Percentiles rank a stretch among this genome's conserved stretches.
phyloP scores from a whole-genome alignment of 306 rosid species.

The Oemleria cerasiformis region DNA sequence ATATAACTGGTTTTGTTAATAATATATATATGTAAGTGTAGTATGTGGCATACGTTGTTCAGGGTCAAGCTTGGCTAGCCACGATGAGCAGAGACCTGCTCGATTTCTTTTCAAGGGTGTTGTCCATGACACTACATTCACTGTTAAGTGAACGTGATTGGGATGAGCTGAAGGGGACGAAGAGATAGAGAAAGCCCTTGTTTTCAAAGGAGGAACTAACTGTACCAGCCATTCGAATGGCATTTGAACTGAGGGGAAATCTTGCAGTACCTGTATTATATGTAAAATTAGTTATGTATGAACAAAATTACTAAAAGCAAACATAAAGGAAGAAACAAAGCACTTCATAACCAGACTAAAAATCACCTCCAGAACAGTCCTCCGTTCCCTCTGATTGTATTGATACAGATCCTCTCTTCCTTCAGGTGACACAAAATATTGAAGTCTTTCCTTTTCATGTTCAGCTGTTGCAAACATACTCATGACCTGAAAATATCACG shows the following conservation, averaged over 20 bases:
- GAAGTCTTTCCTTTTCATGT: constrained; percentile 83
- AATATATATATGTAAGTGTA: background rate
- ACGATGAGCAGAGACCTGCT: constrained; percentile 75
- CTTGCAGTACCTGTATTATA: constrained; percentile 64
- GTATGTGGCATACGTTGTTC: constrained; percentile 39
- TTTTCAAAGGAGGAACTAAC: constrained; percentile 82
- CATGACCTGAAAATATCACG: constrained; percentile 58
- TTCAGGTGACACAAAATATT: constrained; percentile 90
- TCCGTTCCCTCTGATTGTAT: constrained; percentile 91
- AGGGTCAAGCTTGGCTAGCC: constrained; percentile 81
- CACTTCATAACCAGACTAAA: constrained; percentile 12
- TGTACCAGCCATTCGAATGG: constrained; percentile 93
- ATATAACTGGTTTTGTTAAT: background rate
- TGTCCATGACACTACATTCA: constrained; percentile 70
- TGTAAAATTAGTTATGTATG: background rate
- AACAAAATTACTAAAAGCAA: background rate
- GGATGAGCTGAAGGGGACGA: constrained; percentile 68
- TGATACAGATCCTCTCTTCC: constrained; percentile 96
- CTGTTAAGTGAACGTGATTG: constrained; percentile 83
- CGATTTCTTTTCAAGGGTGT: constrained; percentile 79
- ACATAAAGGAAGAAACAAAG: background rate
- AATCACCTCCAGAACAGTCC: constrained; percentile 86
- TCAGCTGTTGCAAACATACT: constrained; percentile 70
- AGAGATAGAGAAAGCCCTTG: constrained; percentile 83
- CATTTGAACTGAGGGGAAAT: constrained; percentile 89